phyloP scores from a whole-genome alignment of 106 monocot genomes.

The Dactylorhiza incarnata region DNA sequence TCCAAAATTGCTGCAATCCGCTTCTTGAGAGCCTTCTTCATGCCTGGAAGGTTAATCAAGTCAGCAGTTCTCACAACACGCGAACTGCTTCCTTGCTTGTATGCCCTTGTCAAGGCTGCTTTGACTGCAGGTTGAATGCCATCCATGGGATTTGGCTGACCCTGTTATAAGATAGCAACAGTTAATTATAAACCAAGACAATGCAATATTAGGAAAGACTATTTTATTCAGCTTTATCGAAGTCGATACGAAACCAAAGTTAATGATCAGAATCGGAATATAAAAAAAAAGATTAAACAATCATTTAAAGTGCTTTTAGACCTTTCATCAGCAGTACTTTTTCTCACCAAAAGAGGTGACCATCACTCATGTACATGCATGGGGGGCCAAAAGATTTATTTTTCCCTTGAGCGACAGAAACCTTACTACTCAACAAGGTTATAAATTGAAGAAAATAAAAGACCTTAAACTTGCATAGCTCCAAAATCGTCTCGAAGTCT shows the following conservation, averaged over 20 bases:
- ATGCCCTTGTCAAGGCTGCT: constrained; percentile 82
- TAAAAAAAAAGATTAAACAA: background rate
- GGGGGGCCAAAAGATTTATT: background rate
- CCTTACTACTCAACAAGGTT: background rate
- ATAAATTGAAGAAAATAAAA: background rate
- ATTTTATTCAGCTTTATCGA: no score
- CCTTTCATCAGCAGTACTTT: background rate
- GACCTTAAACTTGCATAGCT: constrained; percentile 87
- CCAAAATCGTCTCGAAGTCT: constrained; percentile 79
- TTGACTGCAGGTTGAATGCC: constrained; percentile 77
- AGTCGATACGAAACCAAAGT: no score
- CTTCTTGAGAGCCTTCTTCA: constrained; percentile 85
- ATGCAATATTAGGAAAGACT: no score
- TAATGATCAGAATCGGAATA: background rate
- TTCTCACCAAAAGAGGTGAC: background rate
- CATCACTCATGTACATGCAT: background rate
- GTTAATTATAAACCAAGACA: background rate
- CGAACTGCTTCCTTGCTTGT: constrained; percentile 68
- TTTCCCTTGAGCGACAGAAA: background rate
- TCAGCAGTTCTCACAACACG: constrained; percentile 71
- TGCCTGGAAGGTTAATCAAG: constrained; percentile 66
- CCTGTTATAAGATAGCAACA: constrained; percentile 25
- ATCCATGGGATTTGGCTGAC: constrained; percentile 75
- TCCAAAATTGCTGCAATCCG: constrained; percentile 87
- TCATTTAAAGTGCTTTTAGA: background rate